Base-by-base conservation (phyloP, 2,329 filamentous ascomycete genomes). In the Beauveria rudraprayagi region DNA sequence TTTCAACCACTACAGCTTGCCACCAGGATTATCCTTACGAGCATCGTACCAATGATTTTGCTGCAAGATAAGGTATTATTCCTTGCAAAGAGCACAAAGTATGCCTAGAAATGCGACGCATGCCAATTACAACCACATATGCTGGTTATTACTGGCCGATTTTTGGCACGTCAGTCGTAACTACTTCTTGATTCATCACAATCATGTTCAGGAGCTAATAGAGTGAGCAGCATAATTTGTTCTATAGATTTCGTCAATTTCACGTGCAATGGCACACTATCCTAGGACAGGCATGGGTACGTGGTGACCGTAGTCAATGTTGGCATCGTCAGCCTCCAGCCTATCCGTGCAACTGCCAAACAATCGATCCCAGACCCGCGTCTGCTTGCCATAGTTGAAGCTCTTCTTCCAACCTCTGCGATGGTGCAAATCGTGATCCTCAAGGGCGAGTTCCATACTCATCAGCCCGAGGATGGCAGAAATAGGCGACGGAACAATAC, bases 371-470 rank as follows among this genome's bases (percentile, higher is more conserved):
- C 57, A 60, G 9, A 60, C 48, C 6, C 57, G 46, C 11, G 57
- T 54, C 40, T 53, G 48, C 37, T 53, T 52, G 11, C 55, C 55
- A n/a, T 57, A 57, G 19, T 57, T 57, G 28, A 57, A 57, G 30
- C 55, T 57, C 19, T 26, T 60, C 28, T 53, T 53, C 72, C 72
- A 76, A 3, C 74, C 74, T 63, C 69, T 69, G 7, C 74, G 70
- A 51, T 76, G 73, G 61, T 76, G 74, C 11, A 76, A 63, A 57
- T 76, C 74, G 55, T 76, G 73, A 40, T 79, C 77, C 63, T 79
- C 77, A 34, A 77, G 72, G 1, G 75, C 66, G 2, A 77, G 65
- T 30, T 78, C 76, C 44, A 60, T 57, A 6, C 70, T 66, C 10
- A 76, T 63, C 5, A 67, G 28, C 43, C 66, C 65, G 19, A 78